phyloP scores from a whole-genome alignment of 768 basidiomycete species.

The Gelatoporia subvermispora region DNA sequence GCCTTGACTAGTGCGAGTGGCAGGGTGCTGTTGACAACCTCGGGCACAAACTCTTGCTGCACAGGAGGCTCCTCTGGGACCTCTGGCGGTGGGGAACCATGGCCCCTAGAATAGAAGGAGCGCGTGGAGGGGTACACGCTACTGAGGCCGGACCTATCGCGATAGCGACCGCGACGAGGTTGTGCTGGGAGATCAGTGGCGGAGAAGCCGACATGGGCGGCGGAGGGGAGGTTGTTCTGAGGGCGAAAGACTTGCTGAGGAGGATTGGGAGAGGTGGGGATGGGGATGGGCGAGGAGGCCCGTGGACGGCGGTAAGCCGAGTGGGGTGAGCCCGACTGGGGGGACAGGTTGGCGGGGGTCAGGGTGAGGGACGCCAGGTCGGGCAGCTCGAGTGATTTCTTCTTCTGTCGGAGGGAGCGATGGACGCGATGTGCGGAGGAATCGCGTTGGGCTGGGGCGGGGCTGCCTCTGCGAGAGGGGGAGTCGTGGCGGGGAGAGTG shows the following conservation, averaged over 20 bases:
- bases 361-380: constrained; percentile 56
- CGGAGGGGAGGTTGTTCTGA: constrained; percentile 36
- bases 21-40: constrained; percentile 60
- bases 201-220: constrained; percentile 32
- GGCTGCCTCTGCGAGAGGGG: constrained; percentile 21
- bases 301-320: constrained; percentile 36
- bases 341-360: constrained; percentile 36
- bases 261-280: constrained; percentile 33
- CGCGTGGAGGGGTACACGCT: constrained; percentile 40
- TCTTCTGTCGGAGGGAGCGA: constrained; percentile 60
- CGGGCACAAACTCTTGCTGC: constrained; percentile 39
- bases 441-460: constrained; percentile 13
- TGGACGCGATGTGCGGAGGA: constrained; percentile 33
- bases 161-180: constrained; percentile 26
- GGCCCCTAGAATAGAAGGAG: constrained; percentile 28
- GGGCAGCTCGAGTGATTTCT: constrained; percentile 71
- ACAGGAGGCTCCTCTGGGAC: background rate
- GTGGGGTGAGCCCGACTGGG: constrained; percentile 39
- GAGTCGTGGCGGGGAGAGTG: constrained; percentile 15
- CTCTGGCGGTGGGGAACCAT: constrained; percentile 23
- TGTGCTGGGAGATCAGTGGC: constrained; percentile 10
- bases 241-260: constrained; percentile 20
- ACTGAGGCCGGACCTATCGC: constrained; percentile 24
- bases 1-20: constrained; percentile 46
- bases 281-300: constrained; percentile 46